A percentile compares a stretch with the other conserved stretches of the same genome.
phyloP scores from a whole-genome alignment of 805 yeast species.

The Hanseniaspora singularis region DNA sequence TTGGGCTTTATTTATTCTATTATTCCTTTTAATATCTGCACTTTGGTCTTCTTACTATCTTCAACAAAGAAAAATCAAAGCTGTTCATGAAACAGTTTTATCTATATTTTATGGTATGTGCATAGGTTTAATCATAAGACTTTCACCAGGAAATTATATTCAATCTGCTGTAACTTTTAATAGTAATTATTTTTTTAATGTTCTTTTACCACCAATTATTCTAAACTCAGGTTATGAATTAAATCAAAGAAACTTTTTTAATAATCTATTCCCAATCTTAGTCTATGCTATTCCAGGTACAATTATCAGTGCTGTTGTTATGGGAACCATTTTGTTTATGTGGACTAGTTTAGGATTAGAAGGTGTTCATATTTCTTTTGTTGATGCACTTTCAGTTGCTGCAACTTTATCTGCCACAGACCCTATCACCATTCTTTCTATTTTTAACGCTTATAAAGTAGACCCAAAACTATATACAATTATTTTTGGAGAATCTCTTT shows the following conservation, averaged over 20 bases:
- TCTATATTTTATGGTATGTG: constrained; percentile 95
- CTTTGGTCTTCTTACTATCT: constrained; percentile 90
- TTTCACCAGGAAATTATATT: constrained; percentile 91
- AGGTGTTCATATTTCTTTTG: constrained; percentile 76
- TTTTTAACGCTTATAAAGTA: constrained; percentile 93
- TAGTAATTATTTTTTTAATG: constrained; percentile 85
- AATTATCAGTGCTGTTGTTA: constrained; percentile 75
- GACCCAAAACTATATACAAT: constrained; percentile 96
- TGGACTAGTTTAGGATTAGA: constrained; percentile 92
- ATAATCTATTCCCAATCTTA: constrained; percentile 79
- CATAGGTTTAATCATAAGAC: constrained; percentile 80
- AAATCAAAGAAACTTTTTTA: constrained; percentile 88
- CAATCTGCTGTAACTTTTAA: constrained; percentile 95
- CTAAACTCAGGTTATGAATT: constrained; percentile 92
- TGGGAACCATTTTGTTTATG: constrained; percentile 74
- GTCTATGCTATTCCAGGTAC: constrained; percentile 97
- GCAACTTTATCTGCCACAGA: constrained; percentile 97
- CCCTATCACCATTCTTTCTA: constrained; percentile 92
- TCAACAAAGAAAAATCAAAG: constrained; percentile 82
- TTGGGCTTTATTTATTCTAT: constrained; percentile 87
- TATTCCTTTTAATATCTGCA: constrained; percentile 72
- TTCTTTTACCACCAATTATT: constrained; percentile 89
- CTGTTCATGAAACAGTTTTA: constrained; percentile 93
- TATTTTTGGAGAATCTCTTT: constrained; percentile 88
- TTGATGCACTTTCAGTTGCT: constrained; percentile 95